Evolutionary conservation across 805 yeast genomes (phyloP), one percentile per base, ranked within the genome.

Genomic region (Maudiozyma barnettii): DNA sequence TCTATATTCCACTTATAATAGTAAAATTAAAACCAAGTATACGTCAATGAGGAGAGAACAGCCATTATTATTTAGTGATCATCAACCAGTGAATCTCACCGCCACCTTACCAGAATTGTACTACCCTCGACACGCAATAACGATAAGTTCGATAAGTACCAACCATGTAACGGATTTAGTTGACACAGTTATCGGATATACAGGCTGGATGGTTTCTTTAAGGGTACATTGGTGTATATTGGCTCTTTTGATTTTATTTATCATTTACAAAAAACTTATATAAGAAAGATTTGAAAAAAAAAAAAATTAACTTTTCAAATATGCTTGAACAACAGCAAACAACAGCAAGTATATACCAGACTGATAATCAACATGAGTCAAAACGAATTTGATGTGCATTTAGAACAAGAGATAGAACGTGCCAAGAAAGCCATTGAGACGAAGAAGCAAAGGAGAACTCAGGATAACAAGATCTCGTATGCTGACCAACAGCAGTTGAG

Each of bases 41-140:
- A 56, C 65, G 26, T 71, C 84, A 6, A 54, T 84, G 7, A 33
- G 39, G 13, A 54, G 68, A 41, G 36, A 48, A 1, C 60, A 68
- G 1, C 60, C 68, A 0, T 63, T 82, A 36, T 63, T 66, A 5
- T 67, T 72, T 21, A 84, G 95, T 0, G 97, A 89, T 63, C 97
- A 89, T 64, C 76, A 77, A 43, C 95, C 96, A 0, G 96, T 89
- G 1, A 76, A 63, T 52, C 62, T 86, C 35, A 63, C 64, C 6
- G 16, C 18, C 36, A 14, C 18, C 3, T 33, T 14, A 16, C 36
- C 36, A 4, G 36, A 33, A 18, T 14, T 33, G 9, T 1, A 33
- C 19, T 33, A 14, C 10, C 16, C 22, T 41, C 50, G 9, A 18
- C 46, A 5, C 16, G n/a, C 37, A 10, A 41, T 26, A 3, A 26